Conservation (phyloP, 306 rosid genomes). For the Cicer chorassanicum region DNA sequence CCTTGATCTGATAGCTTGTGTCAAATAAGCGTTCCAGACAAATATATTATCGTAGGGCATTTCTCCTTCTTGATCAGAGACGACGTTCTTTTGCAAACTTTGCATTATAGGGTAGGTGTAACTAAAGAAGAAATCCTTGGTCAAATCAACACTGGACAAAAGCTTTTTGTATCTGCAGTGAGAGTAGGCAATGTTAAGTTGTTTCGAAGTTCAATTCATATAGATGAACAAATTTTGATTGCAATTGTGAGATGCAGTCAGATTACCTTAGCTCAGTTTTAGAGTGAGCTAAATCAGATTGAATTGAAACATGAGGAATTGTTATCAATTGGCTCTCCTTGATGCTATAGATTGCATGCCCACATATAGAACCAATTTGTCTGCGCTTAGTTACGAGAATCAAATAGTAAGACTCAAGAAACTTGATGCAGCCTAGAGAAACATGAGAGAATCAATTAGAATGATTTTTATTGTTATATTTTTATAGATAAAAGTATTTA, state of each 20-base stretch:
- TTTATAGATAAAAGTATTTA: neutral
- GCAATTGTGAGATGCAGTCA: neutral
- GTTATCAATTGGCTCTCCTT: constrained; percentile 84
- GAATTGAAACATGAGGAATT: constrained; percentile 81
- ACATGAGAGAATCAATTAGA: neutral
- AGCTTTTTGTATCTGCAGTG: constrained; percentile 85
- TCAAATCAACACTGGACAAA: constrained; percentile 87
- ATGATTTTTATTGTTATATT: neutral
- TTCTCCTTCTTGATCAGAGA: constrained; percentile 58
- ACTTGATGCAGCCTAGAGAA: constrained; percentile 81
- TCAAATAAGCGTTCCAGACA: constrained; percentile 95
- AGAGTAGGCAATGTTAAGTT: constrained; percentile 25
- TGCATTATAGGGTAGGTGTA: constrained; percentile 97
- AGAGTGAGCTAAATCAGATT: constrained; percentile 84
- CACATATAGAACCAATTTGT: constrained; percentile 87
- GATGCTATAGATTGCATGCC: constrained; percentile 86
- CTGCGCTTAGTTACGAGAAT: constrained; percentile 88
- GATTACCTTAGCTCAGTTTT: constrained; percentile 81
- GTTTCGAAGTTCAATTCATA: neutral
- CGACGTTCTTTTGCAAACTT: constrained; percentile 81
- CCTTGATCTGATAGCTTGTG: constrained; percentile 83
- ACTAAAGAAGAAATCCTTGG: constrained; percentile 94
- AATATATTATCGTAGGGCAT: constrained; percentile 87
- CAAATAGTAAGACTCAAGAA: constrained; percentile 89
- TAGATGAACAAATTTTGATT: constrained; percentile 4